A percentile compares a stretch with the other conserved stretches of the same genome.
Evolutionary conservation across 108 stramenopile genomes (phyloP).

Genomic region (Fragilaria radians): DNA sequence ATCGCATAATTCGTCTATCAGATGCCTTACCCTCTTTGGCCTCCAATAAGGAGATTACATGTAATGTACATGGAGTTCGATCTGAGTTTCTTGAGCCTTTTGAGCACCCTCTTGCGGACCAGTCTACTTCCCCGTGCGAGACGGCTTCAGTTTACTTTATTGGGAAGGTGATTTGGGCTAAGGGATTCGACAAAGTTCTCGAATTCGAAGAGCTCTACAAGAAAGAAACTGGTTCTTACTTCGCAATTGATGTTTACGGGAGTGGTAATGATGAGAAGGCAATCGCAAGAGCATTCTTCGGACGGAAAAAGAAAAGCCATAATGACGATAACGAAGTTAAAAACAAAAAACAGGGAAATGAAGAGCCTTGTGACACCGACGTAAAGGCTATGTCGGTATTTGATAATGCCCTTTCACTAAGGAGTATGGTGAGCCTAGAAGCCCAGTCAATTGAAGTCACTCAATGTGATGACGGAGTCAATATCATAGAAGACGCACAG

Average conservation of each 20-base stretch:
- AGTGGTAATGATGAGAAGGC: constrained; percentile 74
- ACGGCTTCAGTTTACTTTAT: constrained; percentile 79
- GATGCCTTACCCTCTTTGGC: constrained; percentile 70
- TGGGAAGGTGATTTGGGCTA: constrained; percentile 88
- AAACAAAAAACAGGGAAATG: neutral
- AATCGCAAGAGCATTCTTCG: constrained; percentile 66
- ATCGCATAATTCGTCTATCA: constrained; percentile 79
- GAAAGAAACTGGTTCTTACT: constrained; percentile 56
- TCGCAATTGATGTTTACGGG: constrained; percentile 79
- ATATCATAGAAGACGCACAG: neutral
- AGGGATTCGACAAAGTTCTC: constrained; percentile 76
- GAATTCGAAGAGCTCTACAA: constrained; percentile 73
- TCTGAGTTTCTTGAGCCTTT: constrained; percentile 50
- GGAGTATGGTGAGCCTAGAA: neutral
- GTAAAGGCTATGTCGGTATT: neutral
- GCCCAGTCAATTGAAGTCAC: neutral
- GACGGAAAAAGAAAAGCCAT: constrained; percentile 26
- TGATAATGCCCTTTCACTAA: neutral
- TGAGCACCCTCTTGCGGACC: constrained; percentile 15
- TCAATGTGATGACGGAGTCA: neutral
- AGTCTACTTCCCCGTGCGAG: constrained; percentile 21
- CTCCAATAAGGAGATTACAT: constrained; percentile 79
- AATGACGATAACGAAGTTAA: neutral
- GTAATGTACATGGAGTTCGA: constrained; percentile 89
- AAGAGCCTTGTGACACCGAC: neutral